phyloP scores from a whole-genome alignment of 441 rosid species.

The Jatropha multifida region DNA sequence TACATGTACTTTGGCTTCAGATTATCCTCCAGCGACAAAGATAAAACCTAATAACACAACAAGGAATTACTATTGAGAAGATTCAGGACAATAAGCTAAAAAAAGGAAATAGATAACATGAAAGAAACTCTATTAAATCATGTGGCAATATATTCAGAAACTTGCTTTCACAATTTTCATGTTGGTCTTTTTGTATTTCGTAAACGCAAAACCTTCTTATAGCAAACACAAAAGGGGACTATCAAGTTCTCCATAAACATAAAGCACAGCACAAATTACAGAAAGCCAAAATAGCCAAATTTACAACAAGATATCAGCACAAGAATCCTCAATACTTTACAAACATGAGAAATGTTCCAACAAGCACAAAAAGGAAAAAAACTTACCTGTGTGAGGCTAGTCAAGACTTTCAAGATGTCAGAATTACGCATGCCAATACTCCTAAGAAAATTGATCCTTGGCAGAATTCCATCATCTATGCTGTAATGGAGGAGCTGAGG shows the following conservation, averaged over 20 bases:
- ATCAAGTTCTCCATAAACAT: not conserved
- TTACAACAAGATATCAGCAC: not conserved
- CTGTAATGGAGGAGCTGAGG: constrained; percentile 97
- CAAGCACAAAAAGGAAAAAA: constrained; percentile 7
- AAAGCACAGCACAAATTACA: not conserved
- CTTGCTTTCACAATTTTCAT: not conserved
- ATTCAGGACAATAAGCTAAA: not conserved
- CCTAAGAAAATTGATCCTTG: constrained; percentile 88
- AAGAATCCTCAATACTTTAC: not conserved
- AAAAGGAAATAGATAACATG: constrained; percentile 9
- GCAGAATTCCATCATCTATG: constrained; percentile 83
- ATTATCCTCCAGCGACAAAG: constrained; percentile 89
- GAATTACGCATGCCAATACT: constrained; percentile 81
- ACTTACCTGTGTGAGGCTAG: constrained; percentile 87
- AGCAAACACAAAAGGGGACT: not conserved
- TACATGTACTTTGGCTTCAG: constrained; percentile 89
- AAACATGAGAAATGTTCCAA: not conserved
- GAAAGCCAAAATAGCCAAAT: not conserved
- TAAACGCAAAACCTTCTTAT: not conserved
- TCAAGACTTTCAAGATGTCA: constrained; percentile 90
- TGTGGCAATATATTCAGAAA: not conserved
- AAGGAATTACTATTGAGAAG: constrained; percentile 17
- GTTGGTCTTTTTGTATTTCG: not conserved
- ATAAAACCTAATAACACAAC: constrained; percentile 61
- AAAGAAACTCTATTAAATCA: not conserved